Base-by-base conservation (phyloP, 495 filamentous ascomycete genomes). In the Clavariopsis aquatica region DNA sequence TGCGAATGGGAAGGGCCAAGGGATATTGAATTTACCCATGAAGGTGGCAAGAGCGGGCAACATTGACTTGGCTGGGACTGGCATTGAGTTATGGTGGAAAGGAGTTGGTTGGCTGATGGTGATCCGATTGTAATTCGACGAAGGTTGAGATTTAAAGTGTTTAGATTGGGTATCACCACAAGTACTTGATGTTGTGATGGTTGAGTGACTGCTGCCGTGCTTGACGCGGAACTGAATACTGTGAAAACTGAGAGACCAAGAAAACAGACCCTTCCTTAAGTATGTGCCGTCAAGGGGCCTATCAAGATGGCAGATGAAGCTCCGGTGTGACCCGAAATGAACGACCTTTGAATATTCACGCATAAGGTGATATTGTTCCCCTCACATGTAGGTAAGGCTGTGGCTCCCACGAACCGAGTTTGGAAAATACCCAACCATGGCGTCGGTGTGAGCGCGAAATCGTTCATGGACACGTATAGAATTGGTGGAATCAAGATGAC, bases 21-120 rank as follows among this genome's bases (percentile, higher is more conserved):
- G 7, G 6, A 49, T 27, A n/a, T 9, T 45, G 12, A 15, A 58
- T 58, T 34, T 23, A 68, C 65, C 65, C 10, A 68, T 9, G 55
- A 68, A 68, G 54, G 51, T 43, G 19, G 53, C 60, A 13, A 68
- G 54, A 12, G 60, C 60, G 17, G 65, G 65, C 53, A 27, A 19
- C 34, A 56, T 64, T 9, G 65, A 59, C 54, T 68, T 68, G 6
- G 65, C 7, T 7, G 47, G 28, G 19, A 45, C 19, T 23, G 65
- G 65, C 65, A 68, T 68, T 27, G 46, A 64, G 65, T 1, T 52
- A 49, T 36, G 51, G 17, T 52, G 13, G 10, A 2, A 26, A 1
- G 43, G 17, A 49, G 47, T 41, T 56, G 15, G 52, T 38, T 36
- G 27, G 8, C 43, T 22, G 20, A 13, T 29, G 2, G 28, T 4